Evolutionary conservation across 2,329 filamentous ascomycete genomes (phyloP).

Genomic region (Exophiala sp.): DNA sequence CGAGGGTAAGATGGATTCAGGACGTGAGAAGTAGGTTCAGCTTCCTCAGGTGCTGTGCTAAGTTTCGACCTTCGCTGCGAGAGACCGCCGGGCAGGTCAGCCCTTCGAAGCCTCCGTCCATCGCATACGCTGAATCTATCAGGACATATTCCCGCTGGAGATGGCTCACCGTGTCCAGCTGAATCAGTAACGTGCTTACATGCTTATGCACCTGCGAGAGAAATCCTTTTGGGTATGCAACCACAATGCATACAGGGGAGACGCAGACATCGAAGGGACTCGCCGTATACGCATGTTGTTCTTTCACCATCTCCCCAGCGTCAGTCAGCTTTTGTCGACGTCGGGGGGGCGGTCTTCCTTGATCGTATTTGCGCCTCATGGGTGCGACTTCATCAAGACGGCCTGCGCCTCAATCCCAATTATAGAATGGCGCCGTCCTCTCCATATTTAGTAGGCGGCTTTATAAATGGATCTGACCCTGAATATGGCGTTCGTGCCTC

Average conservation of each 20-base stretch:
- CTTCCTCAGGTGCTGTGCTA: background rate
- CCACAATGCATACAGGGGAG: no score
- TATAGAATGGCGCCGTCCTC: slow-evolving; percentile 13
- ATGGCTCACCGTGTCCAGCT: no score
- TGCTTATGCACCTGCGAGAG: no score
- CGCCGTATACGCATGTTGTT: no score
- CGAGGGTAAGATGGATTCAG: background rate
- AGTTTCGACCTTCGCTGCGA: no score
- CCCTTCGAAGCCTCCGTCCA: no score
- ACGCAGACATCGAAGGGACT: background rate
- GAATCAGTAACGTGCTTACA: no score
- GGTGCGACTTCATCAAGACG: background rate
- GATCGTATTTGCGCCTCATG: background rate
- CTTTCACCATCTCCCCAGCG: background rate
- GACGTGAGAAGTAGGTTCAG: background rate
- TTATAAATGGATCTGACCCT: slow-evolving; percentile 5
- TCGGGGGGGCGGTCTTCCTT: background rate
- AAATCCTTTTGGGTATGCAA: no score
- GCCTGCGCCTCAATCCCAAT: slow-evolving; percentile 6
- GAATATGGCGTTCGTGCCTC: background rate
- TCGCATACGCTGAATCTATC: no score
- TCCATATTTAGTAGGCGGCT: slow-evolving; percentile 10
- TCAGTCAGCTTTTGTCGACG: slow-evolving; percentile 5
- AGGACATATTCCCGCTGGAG: no score
- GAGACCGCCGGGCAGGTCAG: no score